These are phyloP conservation scores for Sphagnum contortum DNA, from an alignment of 225 moss, liverwort and hornwort genomes.

Conservation along the genomic window DNA sequence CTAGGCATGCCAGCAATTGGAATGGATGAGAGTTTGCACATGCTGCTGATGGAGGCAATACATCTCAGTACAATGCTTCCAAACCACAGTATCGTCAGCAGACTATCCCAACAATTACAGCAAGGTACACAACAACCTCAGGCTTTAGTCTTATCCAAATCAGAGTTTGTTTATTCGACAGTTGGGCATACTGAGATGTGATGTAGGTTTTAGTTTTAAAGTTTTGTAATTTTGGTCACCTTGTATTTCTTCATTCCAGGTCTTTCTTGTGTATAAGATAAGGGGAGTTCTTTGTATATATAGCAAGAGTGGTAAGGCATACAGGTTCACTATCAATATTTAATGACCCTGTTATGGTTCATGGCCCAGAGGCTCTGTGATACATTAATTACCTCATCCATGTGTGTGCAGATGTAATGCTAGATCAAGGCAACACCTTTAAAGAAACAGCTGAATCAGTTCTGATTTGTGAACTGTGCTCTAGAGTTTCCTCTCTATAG, in stretches of 20 bases:
- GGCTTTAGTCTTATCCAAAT: no score
- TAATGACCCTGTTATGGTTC: constrained; percentile 20
- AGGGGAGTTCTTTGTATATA: constrained; percentile 71
- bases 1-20: constrained; percentile 34
- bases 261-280: constrained; percentile 60
- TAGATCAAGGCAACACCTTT: no score
- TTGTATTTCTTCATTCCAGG: constrained; percentile 83
- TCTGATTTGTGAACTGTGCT: no score
- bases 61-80: constrained; percentile 66
- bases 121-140: constrained; percentile 34
- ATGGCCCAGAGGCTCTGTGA: background rate
- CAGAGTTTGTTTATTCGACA: no score
- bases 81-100: constrained; percentile 53
- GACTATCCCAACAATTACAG: constrained; percentile 77
- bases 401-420: no score
- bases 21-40: constrained; percentile 49
- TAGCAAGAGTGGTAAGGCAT: constrained; percentile 80
- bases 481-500: no score
- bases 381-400: background rate
- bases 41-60: constrained; percentile 75
- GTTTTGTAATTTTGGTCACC: background rate
- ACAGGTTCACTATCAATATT: constrained; percentile 82
- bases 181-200: no score
- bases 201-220: no score
- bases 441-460: no score